These are phyloP conservation scores for Dactylellina haptotyla DNA, from an alignment of 2,329 filamentous ascomycete genomes.

Conservation along the genomic window DNA sequence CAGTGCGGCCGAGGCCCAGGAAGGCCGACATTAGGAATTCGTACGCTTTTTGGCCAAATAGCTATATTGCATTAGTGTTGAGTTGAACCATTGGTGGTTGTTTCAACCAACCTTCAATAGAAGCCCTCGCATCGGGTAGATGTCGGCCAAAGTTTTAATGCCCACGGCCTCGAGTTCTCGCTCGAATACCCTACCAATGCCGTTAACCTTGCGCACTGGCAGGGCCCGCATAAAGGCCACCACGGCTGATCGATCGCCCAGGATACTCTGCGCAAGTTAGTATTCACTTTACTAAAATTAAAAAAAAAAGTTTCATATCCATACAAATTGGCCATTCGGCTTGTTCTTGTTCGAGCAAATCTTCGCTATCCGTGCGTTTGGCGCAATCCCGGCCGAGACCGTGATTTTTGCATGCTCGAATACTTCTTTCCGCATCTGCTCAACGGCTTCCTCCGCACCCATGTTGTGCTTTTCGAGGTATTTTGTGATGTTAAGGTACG, in stretches of 20 bases:
- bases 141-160: constrained; percentile 86
- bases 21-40: constrained; percentile 86
- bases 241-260: constrained; percentile 65
- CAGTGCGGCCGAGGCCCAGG: constrained; percentile 85
- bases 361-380: constrained; percentile 92
- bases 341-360: constrained; percentile 97
- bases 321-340: constrained; percentile 86
- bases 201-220: constrained; percentile 90
- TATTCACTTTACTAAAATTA: background rate
- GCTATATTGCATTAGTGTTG: constrained; percentile 58
- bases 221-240: constrained; percentile 86
- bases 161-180: constrained; percentile 88
- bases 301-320: background rate
- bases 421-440: constrained; percentile 80
- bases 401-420: constrained; percentile 81
- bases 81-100: background rate
- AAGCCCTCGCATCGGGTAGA: constrained; percentile 79
- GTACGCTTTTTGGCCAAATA: constrained; percentile 93
- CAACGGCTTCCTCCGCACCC: constrained; percentile 76
- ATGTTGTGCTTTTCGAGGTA: constrained; percentile 79
- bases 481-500: constrained; percentile 92
- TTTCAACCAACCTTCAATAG: constrained; percentile 62
- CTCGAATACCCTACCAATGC: constrained; percentile 92
- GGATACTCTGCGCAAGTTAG: constrained; percentile 63
- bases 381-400: constrained; percentile 91